A percentile compares a stretch with the other conserved stretches of the same genome.
phyloP scores from a whole-genome alignment of 2,329 filamentous ascomycete genomes.

The Amesomyces nigricolor region DNA sequence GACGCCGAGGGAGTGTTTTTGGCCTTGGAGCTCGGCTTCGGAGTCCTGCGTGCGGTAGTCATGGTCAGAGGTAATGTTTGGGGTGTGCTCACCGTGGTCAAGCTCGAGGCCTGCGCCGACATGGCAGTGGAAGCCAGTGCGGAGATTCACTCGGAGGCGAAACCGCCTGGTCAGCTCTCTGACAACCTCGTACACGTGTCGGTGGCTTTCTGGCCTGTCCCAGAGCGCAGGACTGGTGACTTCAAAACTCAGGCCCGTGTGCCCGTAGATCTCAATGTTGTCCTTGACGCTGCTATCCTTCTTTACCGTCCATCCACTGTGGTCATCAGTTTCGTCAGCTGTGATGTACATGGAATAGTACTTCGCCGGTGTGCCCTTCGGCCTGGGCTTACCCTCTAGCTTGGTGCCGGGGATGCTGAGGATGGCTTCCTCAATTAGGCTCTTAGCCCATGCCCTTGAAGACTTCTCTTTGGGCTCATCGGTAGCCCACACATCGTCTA shows the following conservation, averaged over 20 bases:
- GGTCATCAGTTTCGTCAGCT: neutral
- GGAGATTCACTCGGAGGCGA: conserved; percentile 7
- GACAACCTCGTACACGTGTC: conserved; percentile 11
- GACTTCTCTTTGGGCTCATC: too few species aligned
- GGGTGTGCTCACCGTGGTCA: neutral
- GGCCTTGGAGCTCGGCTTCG: neutral
- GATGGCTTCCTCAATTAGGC: neutral
- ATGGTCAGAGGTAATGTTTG: too few species aligned
- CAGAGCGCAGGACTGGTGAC: conserved; percentile 13
- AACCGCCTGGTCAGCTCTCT: conserved; percentile 2
- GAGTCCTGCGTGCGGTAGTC: too few species aligned
- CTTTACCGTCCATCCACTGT: conserved; percentile 3
- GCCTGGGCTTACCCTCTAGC: neutral
- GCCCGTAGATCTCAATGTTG: neutral
- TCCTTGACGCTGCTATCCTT: neutral
- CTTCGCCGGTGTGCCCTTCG: neutral
- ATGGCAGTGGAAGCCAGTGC: conserved; percentile 15
- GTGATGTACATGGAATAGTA: neutral
- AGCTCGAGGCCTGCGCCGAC: conserved; percentile 10
- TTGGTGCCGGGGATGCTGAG: conserved; percentile 5
- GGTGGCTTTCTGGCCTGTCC: conserved; percentile 12
- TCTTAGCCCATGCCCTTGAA: neutral
- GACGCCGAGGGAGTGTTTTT: neutral
- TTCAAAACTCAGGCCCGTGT: conserved; percentile 1
- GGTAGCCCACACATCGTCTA: neutral